phyloP scores from a whole-genome alignment of 2,329 filamentous ascomycete genomes.

The Didymella segeticola region DNA sequence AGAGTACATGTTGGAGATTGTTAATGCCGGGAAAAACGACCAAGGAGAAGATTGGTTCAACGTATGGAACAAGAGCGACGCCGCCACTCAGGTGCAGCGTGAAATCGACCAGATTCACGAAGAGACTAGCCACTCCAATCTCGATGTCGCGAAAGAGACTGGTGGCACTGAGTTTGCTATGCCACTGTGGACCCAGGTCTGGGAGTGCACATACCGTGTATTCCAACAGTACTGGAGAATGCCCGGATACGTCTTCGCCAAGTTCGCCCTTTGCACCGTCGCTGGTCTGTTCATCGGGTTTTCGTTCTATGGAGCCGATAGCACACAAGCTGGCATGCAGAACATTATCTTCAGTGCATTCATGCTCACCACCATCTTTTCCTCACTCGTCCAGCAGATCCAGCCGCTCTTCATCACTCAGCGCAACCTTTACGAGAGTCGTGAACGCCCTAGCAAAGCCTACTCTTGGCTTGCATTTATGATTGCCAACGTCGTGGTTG shows the following conservation, averaged over 20 bases:
- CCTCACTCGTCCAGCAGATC: constrained; percentile 62
- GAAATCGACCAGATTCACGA: constrained; percentile 51
- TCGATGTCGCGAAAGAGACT: constrained; percentile 40
- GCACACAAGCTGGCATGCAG: constrained; percentile 52
- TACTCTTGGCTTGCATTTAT: constrained; percentile 81
- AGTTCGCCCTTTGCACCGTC: constrained; percentile 35
- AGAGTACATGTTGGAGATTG: constrained; percentile 73
- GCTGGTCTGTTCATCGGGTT: constrained; percentile 48
- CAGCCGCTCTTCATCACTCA: constrained; percentile 67
- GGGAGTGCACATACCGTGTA: constrained; percentile 49
- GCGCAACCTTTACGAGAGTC: constrained; percentile 65
- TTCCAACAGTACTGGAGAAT: constrained; percentile 57
- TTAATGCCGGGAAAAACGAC: constrained; percentile 42
- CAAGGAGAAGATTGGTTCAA: constrained; percentile 49
- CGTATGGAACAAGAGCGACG: constrained; percentile 46
- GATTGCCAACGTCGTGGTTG: constrained; percentile 73
- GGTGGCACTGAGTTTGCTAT: constrained; percentile 54
- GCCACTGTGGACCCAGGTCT: constrained; percentile 45
- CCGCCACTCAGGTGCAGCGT: constrained; percentile 36
- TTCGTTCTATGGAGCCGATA: constrained; percentile 51
- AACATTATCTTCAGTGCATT: constrained; percentile 59
- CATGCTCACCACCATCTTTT: constrained; percentile 54
- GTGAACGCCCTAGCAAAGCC: constrained; percentile 69
- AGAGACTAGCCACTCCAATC: constrained; percentile 38
- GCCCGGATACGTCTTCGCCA: constrained; percentile 52